Evolutionary conservation across 2,329 filamentous ascomycete genomes (phyloP).

Genomic region (Dactylonectria macrodidyma): DNA sequence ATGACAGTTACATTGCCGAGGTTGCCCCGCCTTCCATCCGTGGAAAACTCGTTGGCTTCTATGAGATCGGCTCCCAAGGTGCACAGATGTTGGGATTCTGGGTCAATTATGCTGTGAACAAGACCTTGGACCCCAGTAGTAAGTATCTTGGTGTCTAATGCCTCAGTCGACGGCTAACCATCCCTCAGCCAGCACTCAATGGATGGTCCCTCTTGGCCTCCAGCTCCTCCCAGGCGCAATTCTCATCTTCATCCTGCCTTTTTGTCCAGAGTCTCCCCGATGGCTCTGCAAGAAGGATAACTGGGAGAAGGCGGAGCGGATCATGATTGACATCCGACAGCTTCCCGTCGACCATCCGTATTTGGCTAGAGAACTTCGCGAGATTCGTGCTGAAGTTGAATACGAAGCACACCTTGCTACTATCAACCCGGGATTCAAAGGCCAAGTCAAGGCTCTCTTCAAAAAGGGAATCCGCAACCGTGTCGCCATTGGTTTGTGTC

Average conservation of each 20-base stretch:
- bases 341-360: constrained; percentile 53
- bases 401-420: constrained; percentile 50
- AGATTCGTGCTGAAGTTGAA: constrained; percentile 70
- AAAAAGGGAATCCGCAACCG: constrained; percentile 53
- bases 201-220: constrained; percentile 68
- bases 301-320: constrained; percentile 61
- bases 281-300: constrained; percentile 68
- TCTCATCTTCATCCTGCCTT: constrained; percentile 65
- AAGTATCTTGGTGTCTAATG: neutral
- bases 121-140: constrained; percentile 11
- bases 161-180: neutral
- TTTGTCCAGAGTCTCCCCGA: constrained; percentile 72
- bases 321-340: constrained; percentile 51
- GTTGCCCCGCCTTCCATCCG: constrained; percentile 62
- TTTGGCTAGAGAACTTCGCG: constrained; percentile 61
- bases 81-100: constrained; percentile 53
- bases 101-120: constrained; percentile 49
- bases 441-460: constrained; percentile 48
- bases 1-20: constrained; percentile 52
- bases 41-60: constrained; percentile 64
- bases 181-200: constrained; percentile 43
- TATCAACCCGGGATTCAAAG: constrained; percentile 41
- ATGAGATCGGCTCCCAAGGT: constrained; percentile 52
- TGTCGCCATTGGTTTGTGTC: constrained; percentile 66
- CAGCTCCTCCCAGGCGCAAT: constrained; percentile 69